Evolutionary conservation across 2,329 filamentous ascomycete genomes (phyloP).

Genomic region (Cercospora sp.): DNA sequence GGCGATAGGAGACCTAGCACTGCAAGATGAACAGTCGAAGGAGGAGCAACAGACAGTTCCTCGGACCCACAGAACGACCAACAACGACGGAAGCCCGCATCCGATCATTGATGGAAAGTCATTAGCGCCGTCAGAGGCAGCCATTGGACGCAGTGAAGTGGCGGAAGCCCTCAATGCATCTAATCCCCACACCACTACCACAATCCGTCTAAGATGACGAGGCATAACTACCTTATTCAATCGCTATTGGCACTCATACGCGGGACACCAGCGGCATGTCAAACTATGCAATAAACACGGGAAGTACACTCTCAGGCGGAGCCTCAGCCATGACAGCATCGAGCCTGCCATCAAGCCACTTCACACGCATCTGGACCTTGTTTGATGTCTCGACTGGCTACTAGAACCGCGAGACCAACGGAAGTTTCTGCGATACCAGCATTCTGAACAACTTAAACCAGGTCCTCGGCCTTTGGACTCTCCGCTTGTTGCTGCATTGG

Average conservation of each 20-base stretch:
- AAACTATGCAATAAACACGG: constrained; percentile 5
- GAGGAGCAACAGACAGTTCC: neutral
- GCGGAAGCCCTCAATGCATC: neutral
- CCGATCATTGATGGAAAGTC: neutral
- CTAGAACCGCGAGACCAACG: neutral
- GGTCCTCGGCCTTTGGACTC: neutral
- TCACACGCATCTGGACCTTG: neutral
- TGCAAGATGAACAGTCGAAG: neutral
- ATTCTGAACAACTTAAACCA: neutral
- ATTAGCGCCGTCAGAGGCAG: neutral
- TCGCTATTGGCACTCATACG: neutral
- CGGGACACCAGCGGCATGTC: constrained; percentile 5
- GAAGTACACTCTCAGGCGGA: neutral
- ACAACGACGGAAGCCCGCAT: neutral
- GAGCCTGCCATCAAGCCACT: neutral
- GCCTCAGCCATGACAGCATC: neutral
- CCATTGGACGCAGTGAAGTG: neutral
- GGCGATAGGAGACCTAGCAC: neutral
- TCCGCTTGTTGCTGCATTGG: neutral
- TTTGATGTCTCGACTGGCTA: neutral
- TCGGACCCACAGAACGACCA: neutral
- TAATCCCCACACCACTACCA: neutral
- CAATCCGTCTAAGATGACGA: neutral
- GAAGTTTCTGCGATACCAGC: constrained; percentile 1
- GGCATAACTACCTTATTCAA: neutral